phyloP scores from a whole-genome alignment of 257 asterid species.

The Voacanga thouarsii region DNA sequence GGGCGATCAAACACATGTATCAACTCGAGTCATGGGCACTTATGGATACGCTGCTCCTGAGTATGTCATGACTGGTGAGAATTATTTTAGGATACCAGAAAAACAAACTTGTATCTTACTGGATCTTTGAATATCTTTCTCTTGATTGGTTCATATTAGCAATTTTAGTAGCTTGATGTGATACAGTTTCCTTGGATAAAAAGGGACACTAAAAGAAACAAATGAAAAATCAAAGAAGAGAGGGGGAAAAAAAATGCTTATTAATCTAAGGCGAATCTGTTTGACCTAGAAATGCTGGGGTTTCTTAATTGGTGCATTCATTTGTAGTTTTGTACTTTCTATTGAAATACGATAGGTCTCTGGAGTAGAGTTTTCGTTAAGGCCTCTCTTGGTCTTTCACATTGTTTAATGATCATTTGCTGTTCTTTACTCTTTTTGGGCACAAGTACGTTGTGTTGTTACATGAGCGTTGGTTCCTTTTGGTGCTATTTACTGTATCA shows the following conservation, averaged over 20 bases:
- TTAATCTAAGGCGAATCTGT: not conserved
- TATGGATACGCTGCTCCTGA: constrained; percentile 98
- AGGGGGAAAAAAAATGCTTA: not conserved
- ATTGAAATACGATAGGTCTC: not conserved
- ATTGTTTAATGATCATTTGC: not conserved
- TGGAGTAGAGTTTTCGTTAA: not conserved
- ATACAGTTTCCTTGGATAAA: not conserved
- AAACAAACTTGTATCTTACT: not conserved
- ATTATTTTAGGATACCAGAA: constrained; percentile 1
- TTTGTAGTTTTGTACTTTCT: not conserved
- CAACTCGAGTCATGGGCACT: constrained; percentile 98
- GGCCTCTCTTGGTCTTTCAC: constrained; percentile 2
- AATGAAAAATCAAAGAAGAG: not conserved
- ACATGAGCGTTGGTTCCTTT: not conserved
- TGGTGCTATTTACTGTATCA: not conserved
- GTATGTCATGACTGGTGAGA: constrained; percentile 97
- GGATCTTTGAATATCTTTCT: not conserved
- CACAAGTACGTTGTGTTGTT: not conserved
- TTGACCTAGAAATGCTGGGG: not conserved
- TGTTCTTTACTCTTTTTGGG: not conserved
- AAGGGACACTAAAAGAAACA: not conserved
- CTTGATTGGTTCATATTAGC: not conserved
- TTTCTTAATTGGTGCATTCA: not conserved
- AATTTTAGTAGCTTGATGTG: not conserved
- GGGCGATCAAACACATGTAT: constrained; percentile 97